Percentiles rank a stretch among this genome's conserved stretches.
Evolutionary conservation across 495 filamentous ascomycete species (phyloP).

Genomic region (Collariella sp.): DNA sequence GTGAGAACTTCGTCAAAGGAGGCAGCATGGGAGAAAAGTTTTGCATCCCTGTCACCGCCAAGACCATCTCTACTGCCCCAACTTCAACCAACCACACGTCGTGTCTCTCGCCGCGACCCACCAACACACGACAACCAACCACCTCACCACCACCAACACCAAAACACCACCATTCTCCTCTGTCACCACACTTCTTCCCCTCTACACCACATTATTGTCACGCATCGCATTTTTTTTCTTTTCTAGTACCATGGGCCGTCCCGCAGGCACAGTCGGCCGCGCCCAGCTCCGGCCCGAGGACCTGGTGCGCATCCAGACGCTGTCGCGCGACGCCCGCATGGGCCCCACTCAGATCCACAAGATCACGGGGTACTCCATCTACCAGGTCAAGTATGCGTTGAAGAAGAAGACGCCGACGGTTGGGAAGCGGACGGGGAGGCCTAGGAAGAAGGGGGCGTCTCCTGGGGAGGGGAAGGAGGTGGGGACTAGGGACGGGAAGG

Average conservation of each 20-base stretch:
- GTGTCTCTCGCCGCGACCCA: no score
- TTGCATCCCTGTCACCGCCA: no score
- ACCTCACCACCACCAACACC: not conserved
- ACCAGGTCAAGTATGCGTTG: constrained; percentile 13
- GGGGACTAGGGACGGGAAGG: no score
- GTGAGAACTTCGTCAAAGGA: no score
- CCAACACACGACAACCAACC: not conserved
- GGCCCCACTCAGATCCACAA: constrained; percentile 4
- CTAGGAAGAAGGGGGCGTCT: not conserved
- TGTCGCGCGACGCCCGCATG: constrained; percentile 5
- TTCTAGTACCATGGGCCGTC: constrained; percentile 7
- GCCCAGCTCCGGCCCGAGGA: constrained; percentile 4
- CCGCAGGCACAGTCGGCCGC: not conserved
- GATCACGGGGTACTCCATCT: constrained; percentile 8
- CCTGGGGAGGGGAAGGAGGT: not conserved
- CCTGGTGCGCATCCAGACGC: constrained; percentile 3
- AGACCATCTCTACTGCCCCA: no score
- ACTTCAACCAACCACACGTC: no score
- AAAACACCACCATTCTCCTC: not conserved
- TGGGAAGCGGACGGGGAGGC: constrained; percentile 2
- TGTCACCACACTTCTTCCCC: not conserved
- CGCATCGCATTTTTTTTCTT: no score
- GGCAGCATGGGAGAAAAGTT: no score
- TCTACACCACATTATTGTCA: not conserved
- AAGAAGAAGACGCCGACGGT: constrained; percentile 10